These are phyloP conservation scores for Eucalyptus cladocalyx DNA, from an alignment of 345 rosid species.

Conservation along the genomic window DNA sequence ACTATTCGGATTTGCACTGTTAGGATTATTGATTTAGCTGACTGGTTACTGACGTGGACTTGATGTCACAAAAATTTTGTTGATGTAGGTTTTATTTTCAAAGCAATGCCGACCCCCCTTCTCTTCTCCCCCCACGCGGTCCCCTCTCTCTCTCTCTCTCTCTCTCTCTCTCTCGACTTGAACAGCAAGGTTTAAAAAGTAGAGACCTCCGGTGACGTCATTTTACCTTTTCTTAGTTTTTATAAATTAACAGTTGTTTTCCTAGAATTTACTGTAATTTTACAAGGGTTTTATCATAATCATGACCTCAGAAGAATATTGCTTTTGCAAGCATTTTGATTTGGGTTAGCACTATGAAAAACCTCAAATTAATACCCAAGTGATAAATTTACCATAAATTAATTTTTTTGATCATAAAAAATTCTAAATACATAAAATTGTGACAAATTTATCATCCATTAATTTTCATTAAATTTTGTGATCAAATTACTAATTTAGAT, in stretches of 20 bases:
- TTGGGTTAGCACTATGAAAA: accelerated
- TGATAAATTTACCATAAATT: accelerated
- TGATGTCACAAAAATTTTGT: background rate
- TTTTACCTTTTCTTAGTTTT: background rate
- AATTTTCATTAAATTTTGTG: no score
- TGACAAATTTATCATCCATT: accelerated
- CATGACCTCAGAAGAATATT: background rate
- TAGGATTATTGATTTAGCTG: background rate
- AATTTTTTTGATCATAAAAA: no score
- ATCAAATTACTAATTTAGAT: no score
- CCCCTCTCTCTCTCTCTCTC: no score
- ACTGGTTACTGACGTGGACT: background rate
- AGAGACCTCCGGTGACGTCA: background rate
- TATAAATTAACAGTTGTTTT: background rate
- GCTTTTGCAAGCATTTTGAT: background rate
- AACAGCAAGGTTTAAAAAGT: background rate
- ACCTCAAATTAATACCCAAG: accelerated
- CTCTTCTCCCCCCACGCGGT: no score
- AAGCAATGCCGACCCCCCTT: background rate
- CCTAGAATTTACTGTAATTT: background rate
- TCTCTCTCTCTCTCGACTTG: background rate
- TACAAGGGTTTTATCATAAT: background rate
- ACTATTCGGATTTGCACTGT: background rate
- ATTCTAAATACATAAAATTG: accelerated
- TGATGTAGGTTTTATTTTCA: background rate